phyloP scores from a whole-genome alignment of 805 yeast genomes.

The Blastobotrys chiropterorum region DNA sequence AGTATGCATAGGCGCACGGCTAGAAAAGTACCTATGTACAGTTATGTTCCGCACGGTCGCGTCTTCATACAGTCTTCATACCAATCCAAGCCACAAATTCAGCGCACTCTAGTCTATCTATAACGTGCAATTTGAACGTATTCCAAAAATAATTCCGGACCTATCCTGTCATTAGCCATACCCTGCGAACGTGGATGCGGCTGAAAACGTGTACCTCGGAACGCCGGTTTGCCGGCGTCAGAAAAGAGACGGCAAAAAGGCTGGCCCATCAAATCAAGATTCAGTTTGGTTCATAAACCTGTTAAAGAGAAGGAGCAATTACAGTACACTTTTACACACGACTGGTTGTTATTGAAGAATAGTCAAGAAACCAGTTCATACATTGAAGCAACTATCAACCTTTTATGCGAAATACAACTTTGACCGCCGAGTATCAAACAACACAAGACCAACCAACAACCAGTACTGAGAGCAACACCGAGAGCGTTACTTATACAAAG shows the following conservation, averaged over 20 bases:
- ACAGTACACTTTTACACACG: not conserved
- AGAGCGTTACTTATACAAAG: not conserved
- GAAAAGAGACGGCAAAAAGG: too few species aligned
- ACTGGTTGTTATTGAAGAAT: not conserved
- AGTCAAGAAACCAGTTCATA: not conserved
- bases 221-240: not conserved
- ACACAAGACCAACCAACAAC: not conserved
- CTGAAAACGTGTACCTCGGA: not conserved
- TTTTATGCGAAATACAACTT: not conserved
- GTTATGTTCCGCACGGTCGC: too few species aligned
- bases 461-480: not conserved
- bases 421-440: not conserved
- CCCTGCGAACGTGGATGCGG: too few species aligned
- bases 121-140: too few species aligned
- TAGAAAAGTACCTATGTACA: too few species aligned
- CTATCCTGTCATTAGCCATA: too few species aligned
- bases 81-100: too few species aligned
- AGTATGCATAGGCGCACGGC: too few species aligned
- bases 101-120: too few species aligned
- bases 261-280: not conserved
- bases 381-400: not conserved
- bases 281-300: too few species aligned
- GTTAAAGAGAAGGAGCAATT: not conserved
- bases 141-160: too few species aligned
- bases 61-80: too few species aligned